These are phyloP conservation scores for Xylariales sp. DNA, from an alignment of 2,329 filamentous ascomycete genomes.

Conservation along the genomic window DNA sequence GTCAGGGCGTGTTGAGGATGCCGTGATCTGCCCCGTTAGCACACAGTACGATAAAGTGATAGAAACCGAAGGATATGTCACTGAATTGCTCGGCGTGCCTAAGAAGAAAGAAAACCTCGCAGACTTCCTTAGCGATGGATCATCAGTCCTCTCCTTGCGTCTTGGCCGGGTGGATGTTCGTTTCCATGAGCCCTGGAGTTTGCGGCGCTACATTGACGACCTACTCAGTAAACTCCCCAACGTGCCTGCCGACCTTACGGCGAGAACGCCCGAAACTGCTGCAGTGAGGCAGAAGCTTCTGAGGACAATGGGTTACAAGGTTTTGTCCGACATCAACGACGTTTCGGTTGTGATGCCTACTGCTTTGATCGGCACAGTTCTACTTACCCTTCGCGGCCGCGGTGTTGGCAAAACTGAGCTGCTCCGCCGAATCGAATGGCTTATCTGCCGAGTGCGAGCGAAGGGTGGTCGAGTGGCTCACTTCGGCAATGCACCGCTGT, in stretches of 20 bases:
- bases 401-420: slow-evolving; percentile 87
- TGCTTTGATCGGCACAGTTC: slow-evolving; percentile 87
- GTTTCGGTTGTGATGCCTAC: slow-evolving; percentile 99
- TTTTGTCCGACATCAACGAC: slow-evolving; percentile 89
- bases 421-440: slow-evolving; percentile 83
- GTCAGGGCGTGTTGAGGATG: slow-evolving; percentile 82
- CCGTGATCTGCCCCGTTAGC: slow-evolving; percentile 90
- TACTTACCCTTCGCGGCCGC: slow-evolving; percentile 84
- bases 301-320: slow-evolving; percentile 84
- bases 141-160: slow-evolving; percentile 82
- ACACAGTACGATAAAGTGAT: slow-evolving; percentile 99
- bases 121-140: slow-evolving; percentile 80
- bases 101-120: slow-evolving; percentile 93
- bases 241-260: slow-evolving; percentile 43
- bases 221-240: slow-evolving; percentile 60
- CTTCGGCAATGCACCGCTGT: slow-evolving; percentile 76
- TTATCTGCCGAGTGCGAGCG: slow-evolving; percentile 72
- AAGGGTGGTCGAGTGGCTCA: slow-evolving; percentile 93
- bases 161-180: slow-evolving; percentile 90
- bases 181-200: slow-evolving; percentile 94
- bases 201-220: slow-evolving; percentile 74
- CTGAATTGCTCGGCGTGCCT: slow-evolving; percentile 85
- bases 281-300: slow-evolving; percentile 67
- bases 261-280: slow-evolving; percentile 42
- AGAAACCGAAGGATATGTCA: slow-evolving; percentile 95